phyloP scores from a whole-genome alignment of 2,329 filamentous ascomycete genomes.

The Talaromyces sp. region DNA sequence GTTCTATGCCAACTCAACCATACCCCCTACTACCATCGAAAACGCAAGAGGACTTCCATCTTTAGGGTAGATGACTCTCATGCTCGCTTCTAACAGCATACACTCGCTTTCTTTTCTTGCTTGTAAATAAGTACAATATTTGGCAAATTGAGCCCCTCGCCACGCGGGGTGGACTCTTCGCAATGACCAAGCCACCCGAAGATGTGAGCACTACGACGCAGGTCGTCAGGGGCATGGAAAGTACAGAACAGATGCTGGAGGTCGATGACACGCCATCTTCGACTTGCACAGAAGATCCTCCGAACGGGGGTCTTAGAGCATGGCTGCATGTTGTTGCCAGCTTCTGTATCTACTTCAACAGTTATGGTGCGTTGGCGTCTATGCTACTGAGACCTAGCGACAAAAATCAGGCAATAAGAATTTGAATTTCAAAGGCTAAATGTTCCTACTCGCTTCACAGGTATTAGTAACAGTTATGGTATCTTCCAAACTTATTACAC shows the following conservation, averaged over 20 bases:
- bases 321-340: slow-evolving; percentile 23
- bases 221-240: background rate
- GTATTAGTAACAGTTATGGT: slow-evolving; percentile 23
- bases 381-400: background rate
- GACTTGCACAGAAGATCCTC: background rate
- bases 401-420: background rate
- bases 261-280: background rate
- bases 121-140: background rate
- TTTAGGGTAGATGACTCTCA: background rate
- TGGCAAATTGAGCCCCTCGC: background rate
- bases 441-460: slow-evolving; percentile 11
- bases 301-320: slow-evolving; percentile 23
- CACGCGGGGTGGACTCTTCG: background rate
- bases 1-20: background rate
- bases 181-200: background rate
- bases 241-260: background rate
- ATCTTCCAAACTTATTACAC: slow-evolving; percentile 28
- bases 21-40: background rate
- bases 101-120: background rate
- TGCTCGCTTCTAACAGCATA: background rate
- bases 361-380: slow-evolving; percentile 13
- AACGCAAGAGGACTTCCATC: background rate
- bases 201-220: background rate
- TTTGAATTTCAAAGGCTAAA: background rate
- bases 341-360: slow-evolving; percentile 25